Base-by-base conservation (phyloP, 2,329 filamentous ascomycete species). In the Talaromyces sp. region DNA sequence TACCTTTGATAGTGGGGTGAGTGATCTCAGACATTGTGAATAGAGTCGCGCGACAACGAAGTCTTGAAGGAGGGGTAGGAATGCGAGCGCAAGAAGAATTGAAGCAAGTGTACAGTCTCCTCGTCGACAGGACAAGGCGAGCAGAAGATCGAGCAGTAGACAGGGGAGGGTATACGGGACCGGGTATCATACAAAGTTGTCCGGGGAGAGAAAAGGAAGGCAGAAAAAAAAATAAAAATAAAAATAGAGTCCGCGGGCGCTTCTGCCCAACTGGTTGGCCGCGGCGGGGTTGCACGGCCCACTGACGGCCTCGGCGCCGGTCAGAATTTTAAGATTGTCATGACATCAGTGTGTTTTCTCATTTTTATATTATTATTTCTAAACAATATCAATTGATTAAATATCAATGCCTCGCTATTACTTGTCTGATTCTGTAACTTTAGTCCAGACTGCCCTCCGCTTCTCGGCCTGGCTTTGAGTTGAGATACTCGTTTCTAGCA, bases 1-100 rank as follows among this genome's bases (percentile, higher is more conserved):
- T 81, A 88, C 87, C 86, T 80, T 90, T 84, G 82, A 91, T 91
- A 74, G 88, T 90, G 75, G 86, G 85, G 83, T 91, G 88, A 68
- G 82, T 84, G 77, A 90, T 85, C 73, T 90, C 84, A 77, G 81
- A 79, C 88, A 90, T 90, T 71, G 72, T 85, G 76, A 55, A 31
- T 19, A 54, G 62, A 65, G 67, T 66, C 63, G 67, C 64, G 66
- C 64, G 65, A 19, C 27, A 61, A 46, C 53, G 62, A 35, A 51
- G 46, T 51, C 17, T 43, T 38, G 24, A 27, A 50, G 19, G n/a
- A 60, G 53, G 58, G 56, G 56, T 60, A 56, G 54, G 43, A 57
- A 58, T 58, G 59, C 19, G 46, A 29, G 35, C 13, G 31, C 31
- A 17, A 61, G 17, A 29, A 52, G 49, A 52, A 61, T 43, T 61